Evolutionary conservation across 106 monocot genomes (phyloP), one percentile per base, ranked within the genome.

Genomic region (Phalaenopsis aphrodite): DNA sequence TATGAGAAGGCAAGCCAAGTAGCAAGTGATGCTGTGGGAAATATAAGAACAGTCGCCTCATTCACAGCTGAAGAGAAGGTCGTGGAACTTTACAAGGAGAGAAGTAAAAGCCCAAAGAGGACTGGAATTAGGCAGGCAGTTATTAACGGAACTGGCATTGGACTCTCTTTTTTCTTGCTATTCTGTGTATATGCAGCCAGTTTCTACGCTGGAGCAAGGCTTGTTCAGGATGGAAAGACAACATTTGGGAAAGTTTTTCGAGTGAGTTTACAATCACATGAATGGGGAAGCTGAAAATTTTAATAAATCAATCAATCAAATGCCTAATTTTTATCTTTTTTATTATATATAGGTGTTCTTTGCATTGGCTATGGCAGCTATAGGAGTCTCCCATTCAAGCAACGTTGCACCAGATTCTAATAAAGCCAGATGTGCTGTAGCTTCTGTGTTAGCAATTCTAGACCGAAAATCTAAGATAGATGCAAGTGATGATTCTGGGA

Each of bases 171-270:
- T 46, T 66, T 79, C 24, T 23, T 79, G 12, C 64, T 79, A 19
- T 79, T 64, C 64, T 79, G 79, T 39, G 79, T 79, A 39, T 79
- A 79, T 15, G 79, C 79, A 45, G 64, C 79, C 24, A 79, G 64
- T 67, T 79, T 79, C 64, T 79, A 79, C 21, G 79, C 79, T 7
- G 79, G 79, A 66, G 65, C 79, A 11, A 52, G 79, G 24, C 79
- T 79, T 67, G 79, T 79, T 58, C 64, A 58, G 45, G 64, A 67
- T 45, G 79, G 79, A 24, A 79, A 79, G 42, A 79, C 79, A 16
- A 79, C 79, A 64, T 79, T 79, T 24, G 79, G 65, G 64, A 79
- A 79, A 55, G 79, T 79, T 67, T 79, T 79, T 10, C 64, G 79
- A 45, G 79, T 79, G 46, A 65, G 79, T 56, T 77, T 52, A 1